Base-by-base conservation (phyloP, 2,329 filamentous ascomycete genomes). In the Cordyceps farinosa region DNA sequence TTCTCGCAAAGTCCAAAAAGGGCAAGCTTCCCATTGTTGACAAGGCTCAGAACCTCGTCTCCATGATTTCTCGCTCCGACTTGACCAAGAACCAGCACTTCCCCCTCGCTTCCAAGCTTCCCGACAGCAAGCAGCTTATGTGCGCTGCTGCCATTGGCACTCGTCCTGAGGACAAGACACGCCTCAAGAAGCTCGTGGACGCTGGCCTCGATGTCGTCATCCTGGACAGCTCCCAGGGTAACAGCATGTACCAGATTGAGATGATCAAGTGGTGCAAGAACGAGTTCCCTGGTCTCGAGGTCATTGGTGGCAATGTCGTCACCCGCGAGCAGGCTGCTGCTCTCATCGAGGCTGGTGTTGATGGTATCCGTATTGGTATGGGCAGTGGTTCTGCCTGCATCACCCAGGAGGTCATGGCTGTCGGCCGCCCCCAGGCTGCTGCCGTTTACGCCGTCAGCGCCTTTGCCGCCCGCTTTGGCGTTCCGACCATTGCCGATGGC, bases 361-460 rank as follows among this genome's bases (percentile, higher is more conserved):
- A 99, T 75, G 96, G 95, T 76, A 87, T 99, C 70, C 91, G 95
- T 75, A 99, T 99, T 74, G 95, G 95, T 75, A 99, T 99, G 95
- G 95, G 95, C 70, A 96, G 92, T 75, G 95, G 95, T 74, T 96
- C 91, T 74, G 95, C 95, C 74, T 99, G 95, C 79, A 99, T 99
- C 71, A 99, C 95, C 63, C 95, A 99, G 80, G 95, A 99, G 81
- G 96, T 99, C 74, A 99, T 99, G 95, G 95, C 95, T 70, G 94
- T 99, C 56, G 95, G 96, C 65, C 90, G 95, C 72, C 95, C 95
- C 64, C 95, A 99, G 80, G 95, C 96, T 48, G 91, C 93, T 34
- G 89, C 95, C 50, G 94, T 99, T 65, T 92, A 90, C 82, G 91
- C 89, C 70, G 95, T 99, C 71, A 89, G 91, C 72, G 82, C 87